Evolutionary conservation across 2,329 filamentous ascomycete genomes (phyloP).

Genomic region (Ramularia collo-cygni): DNA sequence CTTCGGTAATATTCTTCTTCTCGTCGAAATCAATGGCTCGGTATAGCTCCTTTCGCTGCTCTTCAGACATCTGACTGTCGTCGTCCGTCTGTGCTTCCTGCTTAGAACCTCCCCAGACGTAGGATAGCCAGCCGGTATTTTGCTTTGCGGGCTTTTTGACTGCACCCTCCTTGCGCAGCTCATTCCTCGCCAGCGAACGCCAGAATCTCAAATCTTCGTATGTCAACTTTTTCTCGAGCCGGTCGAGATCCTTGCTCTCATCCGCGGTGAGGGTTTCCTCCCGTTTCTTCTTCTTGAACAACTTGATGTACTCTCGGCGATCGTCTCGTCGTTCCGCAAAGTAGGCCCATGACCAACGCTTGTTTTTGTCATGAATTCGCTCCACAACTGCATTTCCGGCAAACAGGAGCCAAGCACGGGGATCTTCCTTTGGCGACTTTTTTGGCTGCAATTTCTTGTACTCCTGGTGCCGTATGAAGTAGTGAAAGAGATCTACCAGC

Average conservation of each 20-base stretch:
- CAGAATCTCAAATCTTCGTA: constrained; percentile 98
- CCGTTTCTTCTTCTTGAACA: constrained; percentile 88
- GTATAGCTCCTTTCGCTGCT: constrained; percentile 94
- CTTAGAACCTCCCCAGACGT: constrained; percentile 70
- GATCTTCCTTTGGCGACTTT: constrained; percentile 77
- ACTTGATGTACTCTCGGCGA: constrained; percentile 76
- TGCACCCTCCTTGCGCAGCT: constrained; percentile 87
- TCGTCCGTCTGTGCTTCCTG: constrained; percentile 60
- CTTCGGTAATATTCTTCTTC: constrained; percentile 80
- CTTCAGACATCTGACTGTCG: constrained; percentile 82
- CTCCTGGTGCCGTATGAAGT: constrained; percentile 95
- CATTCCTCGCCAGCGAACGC: constrained; percentile 87
- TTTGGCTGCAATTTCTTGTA: constrained; percentile 91
- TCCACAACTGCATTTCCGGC: constrained; percentile 80
- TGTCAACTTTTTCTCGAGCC: constrained; percentile 76
- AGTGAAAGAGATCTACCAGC: constrained; percentile 98
- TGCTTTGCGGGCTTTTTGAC: constrained; percentile 64
- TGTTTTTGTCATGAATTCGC: constrained; percentile 92
- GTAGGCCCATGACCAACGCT: constrained; percentile 91
- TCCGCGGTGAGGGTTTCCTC: constrained; percentile 60
- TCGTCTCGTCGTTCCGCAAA: constrained; percentile 90
- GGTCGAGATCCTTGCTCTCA: constrained; percentile 65
- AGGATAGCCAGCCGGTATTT: constrained; percentile 82
- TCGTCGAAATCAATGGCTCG: constrained; percentile 98
- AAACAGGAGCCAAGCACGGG: constrained; percentile 85